Base-by-base conservation (phyloP, 1,284 basidiomycete genomes). In the Microbotryum intermedium region DNA sequence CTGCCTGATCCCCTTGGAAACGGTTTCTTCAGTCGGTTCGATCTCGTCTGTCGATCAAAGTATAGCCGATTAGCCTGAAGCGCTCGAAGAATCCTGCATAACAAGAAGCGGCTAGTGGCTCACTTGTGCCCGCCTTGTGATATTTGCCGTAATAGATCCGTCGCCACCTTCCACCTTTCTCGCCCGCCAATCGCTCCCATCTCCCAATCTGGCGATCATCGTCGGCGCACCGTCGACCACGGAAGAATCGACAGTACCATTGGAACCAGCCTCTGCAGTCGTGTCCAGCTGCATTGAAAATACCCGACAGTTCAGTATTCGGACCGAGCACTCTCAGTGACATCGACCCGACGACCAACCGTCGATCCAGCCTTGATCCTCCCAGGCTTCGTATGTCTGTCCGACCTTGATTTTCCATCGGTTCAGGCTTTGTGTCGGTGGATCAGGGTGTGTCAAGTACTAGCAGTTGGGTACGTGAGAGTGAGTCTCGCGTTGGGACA, bases 221-320 rank as follows among this genome's bases (percentile, higher is more conserved):
- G 46, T 65, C 64, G 10, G 50, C 52, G 43, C 55, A 57, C 2
- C 60, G 26, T 21, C 57, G 21, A 25, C 57, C 57, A 20, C 57
- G 28, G 21, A 28, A 59, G 46, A 59, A 59, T 8, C 64, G 52
- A 39, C 48, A 63, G 47, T 60, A 66, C 64, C 64, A 66, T 29
- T 60, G 56, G 43, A 56, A 66, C 64, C 64, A 66, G 0, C 64
- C 64, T 18, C 64, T 39, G 2, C 58, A 55, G 39, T 66, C 64
- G 23, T 61, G 55, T 25, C 63, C 56, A 10, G 58, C 55, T 43
- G 16, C 3, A 16, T 39, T 16, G 34, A 6, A 39, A 39, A 1
- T 16, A 16, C 3, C 13, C 34, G 34, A 6, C 10, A 39, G 18
- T 11, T 39, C 34, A 39, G 34, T 16, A 39, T 16, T 39, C 13